phyloP scores from a whole-genome alignment of 345 rosid genomes.

The Moringa oleifera region DNA sequence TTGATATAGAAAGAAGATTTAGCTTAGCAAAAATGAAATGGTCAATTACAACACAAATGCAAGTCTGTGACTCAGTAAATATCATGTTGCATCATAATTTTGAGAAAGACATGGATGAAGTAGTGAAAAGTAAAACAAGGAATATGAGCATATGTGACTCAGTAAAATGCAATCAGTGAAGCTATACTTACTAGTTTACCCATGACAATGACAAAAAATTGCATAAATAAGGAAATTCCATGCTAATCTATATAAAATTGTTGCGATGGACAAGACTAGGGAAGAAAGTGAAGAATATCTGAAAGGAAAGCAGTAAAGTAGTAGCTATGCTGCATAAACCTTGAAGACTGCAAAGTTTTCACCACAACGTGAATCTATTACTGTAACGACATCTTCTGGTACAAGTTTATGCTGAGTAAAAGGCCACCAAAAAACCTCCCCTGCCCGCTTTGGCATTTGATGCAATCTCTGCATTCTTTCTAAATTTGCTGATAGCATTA shows the following conservation, averaged over 20 bases:
- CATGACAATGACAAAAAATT: too few species aligned
- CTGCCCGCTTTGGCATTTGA: slow-evolving; percentile 69
- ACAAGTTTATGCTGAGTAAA: slow-evolving; percentile 91
- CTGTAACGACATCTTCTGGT: slow-evolving; percentile 55
- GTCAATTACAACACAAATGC: not conserved
- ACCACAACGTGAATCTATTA: slow-evolving; percentile 91
- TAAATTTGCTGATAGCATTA: slow-evolving; percentile 50
- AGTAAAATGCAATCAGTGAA: slow-evolving; percentile 1
- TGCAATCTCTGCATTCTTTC: slow-evolving; percentile 56
- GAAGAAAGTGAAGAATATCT: not conserved
- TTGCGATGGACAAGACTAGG: not conserved
- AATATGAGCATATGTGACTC: not conserved
- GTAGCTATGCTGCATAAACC: slow-evolving; percentile 32
- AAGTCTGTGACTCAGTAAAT: too few species aligned
- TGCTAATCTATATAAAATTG: not conserved
- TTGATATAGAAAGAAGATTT: not conserved
- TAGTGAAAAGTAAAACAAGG: not conserved
- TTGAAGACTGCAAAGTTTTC: slow-evolving; percentile 83
- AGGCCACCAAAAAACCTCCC: slow-evolving; percentile 91
- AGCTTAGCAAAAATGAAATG: not conserved
- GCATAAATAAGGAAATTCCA: too few species aligned
- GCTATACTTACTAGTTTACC: not conserved
- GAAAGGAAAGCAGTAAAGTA: not conserved
- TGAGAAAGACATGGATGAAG: not conserved
- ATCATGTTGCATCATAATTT: too few species aligned